phyloP scores from a whole-genome alignment of 129 eudicot species.

The Flaveria ramosissima region DNA sequence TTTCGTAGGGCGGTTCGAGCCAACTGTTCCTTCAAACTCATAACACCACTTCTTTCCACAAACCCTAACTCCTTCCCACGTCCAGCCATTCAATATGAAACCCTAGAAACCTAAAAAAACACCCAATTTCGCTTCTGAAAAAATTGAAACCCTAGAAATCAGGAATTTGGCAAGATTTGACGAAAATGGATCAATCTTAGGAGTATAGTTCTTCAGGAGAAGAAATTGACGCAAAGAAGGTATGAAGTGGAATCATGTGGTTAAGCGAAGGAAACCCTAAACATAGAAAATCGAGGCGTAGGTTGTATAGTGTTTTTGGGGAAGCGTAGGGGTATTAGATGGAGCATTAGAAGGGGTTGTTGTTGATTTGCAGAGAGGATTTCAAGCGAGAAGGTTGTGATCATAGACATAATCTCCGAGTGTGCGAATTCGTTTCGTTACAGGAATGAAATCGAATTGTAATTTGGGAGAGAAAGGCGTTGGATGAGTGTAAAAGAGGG shows the following conservation, averaged over 20 bases:
- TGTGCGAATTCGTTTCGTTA: neutral
- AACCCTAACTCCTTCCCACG: slow-evolving; percentile 58
- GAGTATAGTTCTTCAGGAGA: neutral
- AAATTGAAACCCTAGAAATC: slow-evolving; percentile 17
- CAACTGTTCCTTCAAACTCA: slow-evolving; percentile 64
- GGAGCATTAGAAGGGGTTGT: slow-evolving; percentile 40
- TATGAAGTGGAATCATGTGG: neutral
- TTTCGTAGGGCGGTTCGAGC: slow-evolving; percentile 55
- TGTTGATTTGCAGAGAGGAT: slow-evolving; percentile 29
- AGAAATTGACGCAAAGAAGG: neutral
- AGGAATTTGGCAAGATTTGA: neutral
- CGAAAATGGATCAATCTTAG: slow-evolving; percentile 13
- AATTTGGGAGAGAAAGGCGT: neutral
- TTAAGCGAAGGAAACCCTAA: slow-evolving; percentile 42
- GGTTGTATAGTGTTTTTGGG: slow-evolving; percentile 48
- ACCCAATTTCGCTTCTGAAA: no score
- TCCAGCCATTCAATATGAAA: slow-evolving; percentile 48
- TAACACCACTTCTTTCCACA: slow-evolving; percentile 27
- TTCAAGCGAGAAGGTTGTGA: slow-evolving; percentile 27
- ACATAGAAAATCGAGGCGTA: slow-evolving; percentile 67
- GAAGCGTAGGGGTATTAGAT: slow-evolving; percentile 49
- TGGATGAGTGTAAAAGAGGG: slow-evolving; percentile 18
- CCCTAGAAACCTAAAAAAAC: no score
- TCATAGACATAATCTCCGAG: slow-evolving; percentile 40
- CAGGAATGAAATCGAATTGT: neutral